Percentiles rank a stretch among this genome's conserved stretches.
Conservation (phyloP, 257 asterid genomes). For the Paulownia fortunei region DNA sequence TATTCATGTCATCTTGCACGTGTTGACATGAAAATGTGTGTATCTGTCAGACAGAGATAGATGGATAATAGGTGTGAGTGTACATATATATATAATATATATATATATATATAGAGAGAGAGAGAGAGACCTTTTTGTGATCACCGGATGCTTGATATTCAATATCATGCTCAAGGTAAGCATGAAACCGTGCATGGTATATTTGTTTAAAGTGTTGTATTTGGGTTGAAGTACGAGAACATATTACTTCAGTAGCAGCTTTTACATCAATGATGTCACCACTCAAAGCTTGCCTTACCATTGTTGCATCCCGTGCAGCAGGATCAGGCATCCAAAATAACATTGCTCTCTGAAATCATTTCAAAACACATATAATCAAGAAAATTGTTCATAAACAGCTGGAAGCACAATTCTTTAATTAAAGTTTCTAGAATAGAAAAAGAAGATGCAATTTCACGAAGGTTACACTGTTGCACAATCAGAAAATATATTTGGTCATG, state of each 20-base stretch:
- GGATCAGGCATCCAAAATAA: constrained; percentile 94
- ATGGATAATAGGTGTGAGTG: not conserved
- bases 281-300: constrained; percentile 61
- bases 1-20: not conserved
- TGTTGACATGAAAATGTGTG: not conserved
- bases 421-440: not conserved
- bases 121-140: constrained; percentile 67
- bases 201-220: constrained; percentile 78
- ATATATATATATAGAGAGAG: constrained; percentile 18
- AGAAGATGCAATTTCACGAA: not conserved
- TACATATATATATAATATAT: no score
- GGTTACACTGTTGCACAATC: not conserved
- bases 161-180: constrained; percentile 81
- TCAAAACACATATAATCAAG: not conserved
- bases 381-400: not conserved
- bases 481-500: not conserved
- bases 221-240: constrained; percentile 89
- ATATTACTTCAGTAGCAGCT: constrained; percentile 91
- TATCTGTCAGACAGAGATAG: not conserved
- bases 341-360: constrained; percentile 68
- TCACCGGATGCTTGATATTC: constrained; percentile 68
- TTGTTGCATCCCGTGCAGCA: constrained; percentile 75
- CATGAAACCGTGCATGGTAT: constrained; percentile 58
- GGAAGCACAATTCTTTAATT: not conserved
- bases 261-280: constrained; percentile 50